phyloP scores from a whole-genome alignment of 1,284 basidiomycete genomes.

The Papiliotrema nemorosa region DNA sequence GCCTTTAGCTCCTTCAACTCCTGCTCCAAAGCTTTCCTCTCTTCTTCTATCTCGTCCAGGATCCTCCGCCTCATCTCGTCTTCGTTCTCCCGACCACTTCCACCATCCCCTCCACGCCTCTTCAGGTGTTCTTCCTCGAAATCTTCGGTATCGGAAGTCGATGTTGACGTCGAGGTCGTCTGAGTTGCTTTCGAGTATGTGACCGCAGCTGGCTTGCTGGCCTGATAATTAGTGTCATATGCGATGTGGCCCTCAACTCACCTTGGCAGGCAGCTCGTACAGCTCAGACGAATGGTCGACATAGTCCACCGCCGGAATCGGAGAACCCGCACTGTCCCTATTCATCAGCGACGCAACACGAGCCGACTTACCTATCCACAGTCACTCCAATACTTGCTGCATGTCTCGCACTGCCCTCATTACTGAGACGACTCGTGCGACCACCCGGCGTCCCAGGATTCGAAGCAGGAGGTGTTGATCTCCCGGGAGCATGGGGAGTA shows the following conservation, averaged over 20 bases:
- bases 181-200: conserved; percentile 94
- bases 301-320: conserved; percentile 64
- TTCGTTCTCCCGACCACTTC: conserved; percentile 56
- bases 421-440: conserved; percentile 37
- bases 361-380: conserved; percentile 1
- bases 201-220: conserved; percentile 49
- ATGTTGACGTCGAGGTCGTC: conserved; percentile 55
- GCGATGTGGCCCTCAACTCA: conserved; percentile 41
- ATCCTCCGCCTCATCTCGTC: conserved; percentile 71
- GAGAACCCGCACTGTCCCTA: conserved; percentile 46
- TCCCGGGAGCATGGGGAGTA: conserved; percentile 4
- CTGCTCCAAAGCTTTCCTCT: conserved; percentile 65
- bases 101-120: conserved; percentile 10
- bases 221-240: conserved; percentile 6
- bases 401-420: conserved; percentile 51
- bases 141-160: conserved; percentile 24
- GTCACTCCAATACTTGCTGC: conserved; percentile 51
- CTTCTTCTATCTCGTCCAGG: conserved; percentile 53
- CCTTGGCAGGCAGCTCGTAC: conserved; percentile 83
- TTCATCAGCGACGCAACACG: background rate
- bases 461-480: conserved; percentile 50
- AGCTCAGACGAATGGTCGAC: conserved; percentile 82
- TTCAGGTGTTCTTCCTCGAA: conserved; percentile 40
- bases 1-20: conserved; percentile 77
- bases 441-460: conserved; percentile 64